Percentiles rank a stretch among this genome's conserved stretches.
Conservation (phyloP, 805 yeast species). For the Starmerella geochares region DNA sequence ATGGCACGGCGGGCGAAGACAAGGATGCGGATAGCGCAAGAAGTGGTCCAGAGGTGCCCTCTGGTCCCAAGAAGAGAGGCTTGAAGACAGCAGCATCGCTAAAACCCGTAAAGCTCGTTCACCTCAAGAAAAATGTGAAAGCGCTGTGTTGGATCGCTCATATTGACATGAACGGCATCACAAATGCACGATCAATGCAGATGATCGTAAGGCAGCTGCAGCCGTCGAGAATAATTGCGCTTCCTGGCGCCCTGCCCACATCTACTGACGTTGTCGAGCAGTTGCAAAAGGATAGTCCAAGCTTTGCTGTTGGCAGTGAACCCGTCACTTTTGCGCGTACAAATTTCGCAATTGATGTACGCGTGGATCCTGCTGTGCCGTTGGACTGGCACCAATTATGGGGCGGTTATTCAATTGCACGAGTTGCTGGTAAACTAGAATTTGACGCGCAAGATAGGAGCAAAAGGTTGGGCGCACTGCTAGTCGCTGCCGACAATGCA, state of each 20-base stretch:
- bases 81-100: background rate
- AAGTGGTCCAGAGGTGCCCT: background rate
- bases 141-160: conserved; percentile 63
- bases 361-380: conserved; percentile 55
- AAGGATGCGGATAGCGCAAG: background rate
- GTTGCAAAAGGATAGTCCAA: background rate
- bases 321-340: conserved; percentile 16
- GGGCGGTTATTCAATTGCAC: conserved; percentile 73
- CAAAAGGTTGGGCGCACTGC: conserved; percentile 12
- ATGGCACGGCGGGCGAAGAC: background rate
- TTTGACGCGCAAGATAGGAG: conserved; percentile 14
- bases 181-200: conserved; percentile 70
- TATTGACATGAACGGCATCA: conserved; percentile 74
- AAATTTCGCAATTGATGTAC: conserved; percentile 33
- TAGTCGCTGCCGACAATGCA: conserved; percentile 1
- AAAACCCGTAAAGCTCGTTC: conserved; percentile 41
- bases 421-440: conserved; percentile 53
- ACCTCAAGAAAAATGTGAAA: conserved; percentile 32
- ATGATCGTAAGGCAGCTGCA: conserved; percentile 68
- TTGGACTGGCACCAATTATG: conserved; percentile 77
- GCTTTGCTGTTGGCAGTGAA: conserved; percentile 14
- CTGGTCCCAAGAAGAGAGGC: background rate
- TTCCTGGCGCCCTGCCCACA: conserved; percentile 42
- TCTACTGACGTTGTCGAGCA: conserved; percentile 20
- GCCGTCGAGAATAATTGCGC: conserved; percentile 59